Evolutionary conservation across 139 green algal genomes (phyloP), one percentile per base, ranked within the genome.

Genomic region (Closterium sp.): DNA sequence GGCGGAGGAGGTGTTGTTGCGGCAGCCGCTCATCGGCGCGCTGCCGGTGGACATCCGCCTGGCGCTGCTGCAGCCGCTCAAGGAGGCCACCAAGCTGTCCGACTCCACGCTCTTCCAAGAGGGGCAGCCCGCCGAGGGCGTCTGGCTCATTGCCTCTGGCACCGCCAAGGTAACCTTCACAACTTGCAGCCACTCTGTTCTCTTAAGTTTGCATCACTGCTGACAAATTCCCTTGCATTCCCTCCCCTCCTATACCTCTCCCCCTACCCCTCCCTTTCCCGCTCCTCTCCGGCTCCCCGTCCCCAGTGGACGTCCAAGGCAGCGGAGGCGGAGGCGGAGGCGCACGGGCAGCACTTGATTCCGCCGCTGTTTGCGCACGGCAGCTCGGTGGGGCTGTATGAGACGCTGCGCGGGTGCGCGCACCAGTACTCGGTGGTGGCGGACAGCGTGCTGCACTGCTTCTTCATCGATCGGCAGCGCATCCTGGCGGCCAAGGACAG

Each of bases 91-190:
- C 4, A 88, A 88, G 1, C 28, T 88, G 1, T 35, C 34, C 34
- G 88, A 43, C 6, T 23, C 12, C 28, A 30, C 21, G 1, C 30
- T 91, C 25, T 88, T 36, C 43, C 33, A 23, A 2, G 64, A 91
- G 31, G 88, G 88, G 34, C 25, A 91, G 25, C 2, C 28, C 0
- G 23, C 88, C 0, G 19, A 87, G 12, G 88, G 88, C 25, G 69
- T 91, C 23, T 91, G 88, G 88, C 88, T 91, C 88, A 91, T 91
- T 33, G 28, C 88, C 23, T 36, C 43, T 2, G 88, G 88, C 10
- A 38, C 28, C 6, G 28, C 69, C 32, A 85, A 91, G 88, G 88
- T 91, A n/a, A n/a, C n/a, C n/a, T n/a, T n/a, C n/a, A n/a, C n/a
- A n/a, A n/a, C n/a, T n/a, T n/a, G n/a, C n/a, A n/a, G n/a, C n/a